Conservation (phyloP, 2,329 filamentous ascomycete genomes). For the Chaetothyriales sp. region DNA sequence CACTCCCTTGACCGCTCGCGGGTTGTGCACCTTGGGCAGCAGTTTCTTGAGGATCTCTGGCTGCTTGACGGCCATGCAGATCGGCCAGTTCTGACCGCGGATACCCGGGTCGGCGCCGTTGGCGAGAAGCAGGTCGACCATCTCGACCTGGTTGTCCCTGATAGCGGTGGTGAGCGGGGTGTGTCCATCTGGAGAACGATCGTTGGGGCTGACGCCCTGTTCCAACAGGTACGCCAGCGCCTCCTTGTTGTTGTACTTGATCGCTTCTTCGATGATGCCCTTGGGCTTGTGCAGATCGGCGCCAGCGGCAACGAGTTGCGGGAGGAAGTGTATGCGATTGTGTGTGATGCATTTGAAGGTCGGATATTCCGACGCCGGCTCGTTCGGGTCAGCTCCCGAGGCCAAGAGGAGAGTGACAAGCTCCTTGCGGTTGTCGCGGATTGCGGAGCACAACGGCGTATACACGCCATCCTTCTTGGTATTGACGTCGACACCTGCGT, state of each 20-base stretch:
- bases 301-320: conserved; percentile 44
- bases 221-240: conserved; percentile 47
- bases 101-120: conserved; percentile 48
- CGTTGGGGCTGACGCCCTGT: conserved; percentile 45
- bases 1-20: conserved; percentile 49
- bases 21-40: conserved; percentile 41
- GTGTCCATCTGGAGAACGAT: conserved; percentile 40
- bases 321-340: conserved; percentile 45
- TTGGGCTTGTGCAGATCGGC: conserved; percentile 44
- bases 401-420: conserved; percentile 45
- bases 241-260: conserved; percentile 46
- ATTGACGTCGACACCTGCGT: conserved; percentile 45
- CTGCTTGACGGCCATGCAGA: conserved; percentile 51
- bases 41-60: conserved; percentile 46
- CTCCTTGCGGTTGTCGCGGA: conserved; percentile 49
- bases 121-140: conserved; percentile 43
- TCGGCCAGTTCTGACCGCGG: conserved; percentile 55
- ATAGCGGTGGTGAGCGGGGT: conserved; percentile 54
- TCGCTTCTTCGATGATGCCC: conserved; percentile 51
- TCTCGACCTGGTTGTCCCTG: conserved; percentile 41
- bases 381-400: conserved; percentile 37
- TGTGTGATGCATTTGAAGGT: conserved; percentile 55
- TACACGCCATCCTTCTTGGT: conserved; percentile 50
- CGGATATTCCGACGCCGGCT: conserved; percentile 48
- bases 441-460: conserved; percentile 52